Base-by-base conservation (phyloP, 441 rosid genomes). In the Jatropha podagrica region DNA sequence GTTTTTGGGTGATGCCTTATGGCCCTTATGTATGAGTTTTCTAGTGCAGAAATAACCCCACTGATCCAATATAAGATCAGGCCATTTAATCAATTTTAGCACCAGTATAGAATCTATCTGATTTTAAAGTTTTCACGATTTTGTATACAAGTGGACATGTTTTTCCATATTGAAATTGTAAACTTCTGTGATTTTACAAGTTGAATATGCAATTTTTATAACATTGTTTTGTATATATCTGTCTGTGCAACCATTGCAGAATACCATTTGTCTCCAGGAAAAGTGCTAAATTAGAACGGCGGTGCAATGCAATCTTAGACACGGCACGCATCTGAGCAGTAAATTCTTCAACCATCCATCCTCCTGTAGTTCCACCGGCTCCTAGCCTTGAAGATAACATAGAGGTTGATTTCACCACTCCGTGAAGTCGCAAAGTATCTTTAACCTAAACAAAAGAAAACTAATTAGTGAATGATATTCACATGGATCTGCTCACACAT, bases 271-370 rank as follows among this genome's bases (percentile, higher is more conserved):
- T 85, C 86, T 95, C 99, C 82, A 97, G 83, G 81, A 95, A 95
- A 74, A 46, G 75, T 23, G 97, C 91, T 75, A 97, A 88, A 88
- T 93, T 95, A 78, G 93, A 85, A 68, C 87, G 97, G 62, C 97
- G 99, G 76, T 90, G 94, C 92, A 97, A 82, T 71, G 99, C 97
- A 85, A 95, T 91, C 94, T 90, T 97, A 75, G 99, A 95, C 66
- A 97, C 96, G n/a, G 97, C 97, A 77, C 92, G 95, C 98, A 97
- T 95, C 86, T 93, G 99, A 77, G 94, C 90, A 71, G 89, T 95
- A 81, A 97, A 95, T 84, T 97, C 99, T 83, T 91, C 99, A 79
- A 97, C 89, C 79, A 93, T 88, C 93, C 97, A 92, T 46, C 90
- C 89, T 77, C 92, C 95, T 13, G 92, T 81, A 60, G 85, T 76